Evolutionary conservation across 2,329 filamentous ascomycete species (phyloP), one percentile per base, ranked within the genome.

Genomic region (Fusarium sp.): DNA sequence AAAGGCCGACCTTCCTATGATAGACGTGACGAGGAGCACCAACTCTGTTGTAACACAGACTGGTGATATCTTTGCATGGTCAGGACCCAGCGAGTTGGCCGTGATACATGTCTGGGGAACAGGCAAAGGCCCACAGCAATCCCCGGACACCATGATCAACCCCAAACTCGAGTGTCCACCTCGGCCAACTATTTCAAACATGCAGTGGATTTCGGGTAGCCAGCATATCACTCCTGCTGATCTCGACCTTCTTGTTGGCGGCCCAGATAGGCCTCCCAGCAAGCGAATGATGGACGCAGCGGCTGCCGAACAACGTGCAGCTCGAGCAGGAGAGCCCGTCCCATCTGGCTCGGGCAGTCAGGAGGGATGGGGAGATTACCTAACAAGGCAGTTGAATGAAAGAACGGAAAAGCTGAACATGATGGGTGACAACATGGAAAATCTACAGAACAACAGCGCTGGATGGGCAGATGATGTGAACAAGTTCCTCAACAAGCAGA

Each of bases 161-260:
- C 89, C 92, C 0, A 85, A 92, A 60, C 86, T 92, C 1, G 76
- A 86, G 16, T 86, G 92, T 23, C 95, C 94, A 3, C 86, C 93
- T 13, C 89, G 96, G 3, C 96, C 96, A 1, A 97, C 94, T 0
- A 99, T 99, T 63, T 97, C 92, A 20, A 97, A 97, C 74, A 80
- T 99, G 37, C 94, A 98, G 80, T 99, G 96, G 96, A 93, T 99
- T 53, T 92, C 94, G 0, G 96, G 96, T 6, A 98, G 95, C 2
- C 95, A 97, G 79, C 92, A 97, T 73, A 87, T 99, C 45, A 93
- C 93, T 2, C 91, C 93, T 0, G 85, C 90, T 3, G 96, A 99
- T 74, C 89, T 99, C 75, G 96, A 98, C 75, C 81, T 97, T 3
- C 83, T 99, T 3, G 96, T 99, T 62, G 93, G 95, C 51, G 95